Conservation (phyloP, 768 basidiomycete species). For the Naganishia onofrii region DNA sequence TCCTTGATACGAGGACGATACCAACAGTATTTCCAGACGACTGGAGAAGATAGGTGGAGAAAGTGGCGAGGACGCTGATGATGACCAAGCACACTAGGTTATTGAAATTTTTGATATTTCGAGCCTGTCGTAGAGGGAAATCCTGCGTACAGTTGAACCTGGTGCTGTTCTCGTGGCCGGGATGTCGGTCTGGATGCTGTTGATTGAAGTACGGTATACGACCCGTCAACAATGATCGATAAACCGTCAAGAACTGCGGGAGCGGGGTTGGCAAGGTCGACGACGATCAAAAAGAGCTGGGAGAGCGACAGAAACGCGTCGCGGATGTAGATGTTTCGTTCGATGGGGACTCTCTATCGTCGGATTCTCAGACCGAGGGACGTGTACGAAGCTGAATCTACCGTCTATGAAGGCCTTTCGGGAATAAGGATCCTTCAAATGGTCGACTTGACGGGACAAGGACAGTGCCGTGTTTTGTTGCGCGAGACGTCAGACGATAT, state of each 20-base stretch:
- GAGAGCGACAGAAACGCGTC: constrained; percentile 15
- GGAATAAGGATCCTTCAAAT: background rate
- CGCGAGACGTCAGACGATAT: constrained; percentile 25
- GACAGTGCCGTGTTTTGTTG: constrained; percentile 4
- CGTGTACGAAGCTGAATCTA: background rate
- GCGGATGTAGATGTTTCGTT: background rate
- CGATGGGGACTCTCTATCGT: background rate
- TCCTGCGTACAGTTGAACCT: constrained; percentile 1
- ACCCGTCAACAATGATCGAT: background rate
- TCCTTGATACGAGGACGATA: background rate
- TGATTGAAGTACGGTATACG: background rate
- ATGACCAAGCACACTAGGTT: constrained; percentile 18
- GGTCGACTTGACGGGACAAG: background rate
- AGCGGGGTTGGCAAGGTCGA: background rate
- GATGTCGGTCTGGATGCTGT: background rate
- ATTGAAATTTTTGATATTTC: background rate
- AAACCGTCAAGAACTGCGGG: background rate
- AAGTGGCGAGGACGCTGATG: constrained; percentile 13
- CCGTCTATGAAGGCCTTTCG: constrained; percentile 16
- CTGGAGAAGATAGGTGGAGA: background rate
- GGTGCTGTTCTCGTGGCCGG: background rate
- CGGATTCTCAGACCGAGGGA: background rate
- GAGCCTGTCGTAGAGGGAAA: background rate
- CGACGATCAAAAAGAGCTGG: constrained; percentile 16
- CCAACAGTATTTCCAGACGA: background rate